Evolutionary conservation across 768 basidiomycete genomes (phyloP).

Genomic region (Pluteus cervinus): DNA sequence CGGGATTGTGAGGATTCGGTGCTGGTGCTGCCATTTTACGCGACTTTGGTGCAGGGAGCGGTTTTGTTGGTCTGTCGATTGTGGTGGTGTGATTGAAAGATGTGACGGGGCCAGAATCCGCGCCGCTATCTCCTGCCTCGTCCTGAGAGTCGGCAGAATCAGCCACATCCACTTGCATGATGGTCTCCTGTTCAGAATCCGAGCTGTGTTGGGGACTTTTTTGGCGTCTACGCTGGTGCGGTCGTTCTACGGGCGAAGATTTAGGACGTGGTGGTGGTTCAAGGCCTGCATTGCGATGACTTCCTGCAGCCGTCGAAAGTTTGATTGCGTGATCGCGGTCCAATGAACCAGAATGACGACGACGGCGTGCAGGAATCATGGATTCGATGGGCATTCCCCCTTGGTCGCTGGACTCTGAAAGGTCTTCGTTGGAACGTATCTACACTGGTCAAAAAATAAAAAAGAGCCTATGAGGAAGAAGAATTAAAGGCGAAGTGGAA

Average conservation of each 20-base stretch:
- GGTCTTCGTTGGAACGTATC: conserved; percentile 5
- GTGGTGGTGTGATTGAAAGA: conserved; percentile 15
- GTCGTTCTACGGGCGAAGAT: conserved; percentile 65
- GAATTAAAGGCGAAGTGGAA: no score
- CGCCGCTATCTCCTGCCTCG: no score
- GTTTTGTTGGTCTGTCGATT: conserved; percentile 54
- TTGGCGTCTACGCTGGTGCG: conserved; percentile 39
- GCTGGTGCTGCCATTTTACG: conserved; percentile 40
- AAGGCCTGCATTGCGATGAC: no score
- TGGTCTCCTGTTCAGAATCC: conserved; percentile 27
- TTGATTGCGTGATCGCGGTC: conserved; percentile 24
- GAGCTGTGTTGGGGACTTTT: conserved; percentile 33
- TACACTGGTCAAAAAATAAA: no score
- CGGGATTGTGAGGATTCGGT: conserved; percentile 34
- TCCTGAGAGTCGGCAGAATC: conserved; percentile 8
- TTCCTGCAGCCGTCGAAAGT: conserved; percentile 10
- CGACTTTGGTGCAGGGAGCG: conserved; percentile 49
- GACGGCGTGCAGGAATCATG: conserved; percentile 39
- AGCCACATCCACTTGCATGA: conserved; percentile 25
- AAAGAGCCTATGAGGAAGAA: no score
- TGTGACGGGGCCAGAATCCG: no score
- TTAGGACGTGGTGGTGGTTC: conserved; percentile 65
- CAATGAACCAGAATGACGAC: conserved; percentile 61
- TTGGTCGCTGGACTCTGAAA: conserved; percentile 1
- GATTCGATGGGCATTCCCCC: conserved; percentile 10